Base-by-base conservation (phyloP, 2,329 filamentous ascomycete genomes). In the Pestalotiopsis sp. region DNA sequence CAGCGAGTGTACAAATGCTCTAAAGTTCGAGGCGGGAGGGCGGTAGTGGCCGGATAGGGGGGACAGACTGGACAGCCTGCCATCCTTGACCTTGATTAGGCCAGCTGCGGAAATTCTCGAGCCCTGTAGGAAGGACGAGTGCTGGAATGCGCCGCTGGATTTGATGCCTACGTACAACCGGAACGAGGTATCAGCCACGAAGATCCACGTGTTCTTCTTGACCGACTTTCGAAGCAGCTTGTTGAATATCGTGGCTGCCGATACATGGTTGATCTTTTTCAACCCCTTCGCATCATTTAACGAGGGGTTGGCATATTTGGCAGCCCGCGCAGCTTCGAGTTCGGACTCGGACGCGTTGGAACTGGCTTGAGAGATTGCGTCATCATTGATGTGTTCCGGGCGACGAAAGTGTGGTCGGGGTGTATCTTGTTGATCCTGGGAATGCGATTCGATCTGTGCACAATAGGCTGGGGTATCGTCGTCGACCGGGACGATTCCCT, bases 171-270 rank as follows among this genome's bases (percentile, higher is more conserved):
- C 89, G 77, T 97, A 97, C 0, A 97, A 83, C 0, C 92, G 89
- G 77, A 94, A 96, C 1, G 88, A 91, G 1, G 93, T 95, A 79
- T 97, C 94, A 26, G 92, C 91, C 7, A 94, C 94, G 74, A 97
- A 98, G 71, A 97, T 97, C 94, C 94, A 97, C 4, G 92, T 96
- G 75, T 95, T 94, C 70, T 94, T 94, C 78, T 90, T 92, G 52
- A 94, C 92, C 0, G 92, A 90, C 71, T 93, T 91, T 69, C 92
- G 88, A 17, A 96, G 84, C 5, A 97, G 83, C 70, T 92, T 91
- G 78, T 96, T 93, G 77, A 95, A 87, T 3, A 97, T 85, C 0
- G 91, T 90, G 0, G 91, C 88, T 1, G 91, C 88, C 4, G 88
- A 92, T 2, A 94, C 83, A 74, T 94, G 89, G 61, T 86, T 88